Percentiles rank a stretch among this genome's conserved stretches.
These are phyloP conservation scores for Trichosporon ovoides DNA, from an alignment of 1,284 basidiomycete genomes.

Conservation along the genomic window DNA sequence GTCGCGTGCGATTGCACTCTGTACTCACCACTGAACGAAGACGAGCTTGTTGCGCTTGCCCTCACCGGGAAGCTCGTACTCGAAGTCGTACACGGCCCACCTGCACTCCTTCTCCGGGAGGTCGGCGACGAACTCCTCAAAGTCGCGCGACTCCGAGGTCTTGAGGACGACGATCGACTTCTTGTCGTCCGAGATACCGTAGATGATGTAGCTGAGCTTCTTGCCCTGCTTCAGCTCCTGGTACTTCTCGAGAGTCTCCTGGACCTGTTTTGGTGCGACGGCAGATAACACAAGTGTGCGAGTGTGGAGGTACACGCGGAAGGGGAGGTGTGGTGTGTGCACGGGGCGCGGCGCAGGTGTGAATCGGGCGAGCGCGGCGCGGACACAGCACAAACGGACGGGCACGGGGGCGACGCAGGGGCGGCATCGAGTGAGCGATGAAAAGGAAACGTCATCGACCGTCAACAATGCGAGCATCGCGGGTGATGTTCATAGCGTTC, in stretches of 20 bases:
- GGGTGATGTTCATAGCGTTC: no score
- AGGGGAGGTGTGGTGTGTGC: neutral
- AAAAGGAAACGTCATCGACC: no score
- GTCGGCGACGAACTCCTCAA: slow-evolving; percentile 70
- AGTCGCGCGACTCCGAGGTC: slow-evolving; percentile 54
- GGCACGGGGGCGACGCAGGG: no score
- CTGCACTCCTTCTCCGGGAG: slow-evolving; percentile 72
- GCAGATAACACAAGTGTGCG: no score
- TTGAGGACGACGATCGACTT: slow-evolving; percentile 74
- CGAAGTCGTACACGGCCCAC: slow-evolving; percentile 91
- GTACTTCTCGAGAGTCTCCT: slow-evolving; percentile 60
- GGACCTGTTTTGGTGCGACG: no score
- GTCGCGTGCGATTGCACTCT: no score
- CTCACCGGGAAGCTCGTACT: slow-evolving; percentile 69
- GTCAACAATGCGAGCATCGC: no score
- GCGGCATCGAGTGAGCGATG: no score
- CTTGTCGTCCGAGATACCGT: slow-evolving; percentile 60
- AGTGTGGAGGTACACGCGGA: no score
- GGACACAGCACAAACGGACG: no score
- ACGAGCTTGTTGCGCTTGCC: slow-evolving; percentile 86
- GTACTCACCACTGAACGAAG: slow-evolving; percentile 71
- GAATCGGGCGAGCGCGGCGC: neutral
- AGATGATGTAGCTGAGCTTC: slow-evolving; percentile 84
- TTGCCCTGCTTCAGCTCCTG: slow-evolving; percentile 76
- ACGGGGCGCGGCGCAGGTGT: neutral